Percentiles rank a stretch among this genome's conserved stretches.
phyloP scores from a whole-genome alignment of 1,139 yeast genomes.

The Taiozyma sp. region DNA sequence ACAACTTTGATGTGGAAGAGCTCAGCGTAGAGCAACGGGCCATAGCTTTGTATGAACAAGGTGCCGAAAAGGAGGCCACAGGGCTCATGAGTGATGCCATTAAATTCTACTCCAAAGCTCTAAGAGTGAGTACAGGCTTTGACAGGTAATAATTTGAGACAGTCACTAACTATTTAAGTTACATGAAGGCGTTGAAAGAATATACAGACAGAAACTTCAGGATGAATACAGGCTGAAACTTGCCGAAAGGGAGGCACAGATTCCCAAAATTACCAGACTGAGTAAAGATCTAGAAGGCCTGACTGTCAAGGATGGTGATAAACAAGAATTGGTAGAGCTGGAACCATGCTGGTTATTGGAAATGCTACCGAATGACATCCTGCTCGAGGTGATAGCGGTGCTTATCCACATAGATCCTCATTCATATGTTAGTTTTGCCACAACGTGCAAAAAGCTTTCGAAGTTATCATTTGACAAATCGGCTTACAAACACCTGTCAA shows the following conservation, averaged over 20 bases:
- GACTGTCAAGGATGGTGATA: slow-evolving; percentile 31
- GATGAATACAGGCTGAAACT: slow-evolving; percentile 24
- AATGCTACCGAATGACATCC: slow-evolving; percentile 58
- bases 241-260: slow-evolving; percentile 13
- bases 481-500: slow-evolving; percentile 54
- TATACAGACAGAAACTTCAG: slow-evolving; percentile 50
- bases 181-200: slow-evolving; percentile 62
- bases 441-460: slow-evolving; percentile 58
- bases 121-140: slow-evolving; percentile 30
- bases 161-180: slow-evolving; percentile 21
- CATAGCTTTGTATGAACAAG: slow-evolving; percentile 58
- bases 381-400: slow-evolving; percentile 47
- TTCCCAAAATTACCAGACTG: background rate
- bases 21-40: slow-evolving; percentile 34
- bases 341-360: slow-evolving; percentile 52
- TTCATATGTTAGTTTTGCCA: slow-evolving; percentile 61
- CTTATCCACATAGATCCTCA: slow-evolving; percentile 51
- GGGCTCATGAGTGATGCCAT: slow-evolving; percentile 84
- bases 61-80: slow-evolving; percentile 62
- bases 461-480: slow-evolving; percentile 52
- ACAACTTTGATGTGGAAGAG: slow-evolving; percentile 6
- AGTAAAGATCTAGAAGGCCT: slow-evolving; percentile 26
- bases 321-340: slow-evolving; percentile 21
- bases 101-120: slow-evolving; percentile 64
- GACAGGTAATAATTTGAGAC: background rate